phyloP scores from a whole-genome alignment of 148 eudicot species.

The Chenopodium quinoa region DNA sequence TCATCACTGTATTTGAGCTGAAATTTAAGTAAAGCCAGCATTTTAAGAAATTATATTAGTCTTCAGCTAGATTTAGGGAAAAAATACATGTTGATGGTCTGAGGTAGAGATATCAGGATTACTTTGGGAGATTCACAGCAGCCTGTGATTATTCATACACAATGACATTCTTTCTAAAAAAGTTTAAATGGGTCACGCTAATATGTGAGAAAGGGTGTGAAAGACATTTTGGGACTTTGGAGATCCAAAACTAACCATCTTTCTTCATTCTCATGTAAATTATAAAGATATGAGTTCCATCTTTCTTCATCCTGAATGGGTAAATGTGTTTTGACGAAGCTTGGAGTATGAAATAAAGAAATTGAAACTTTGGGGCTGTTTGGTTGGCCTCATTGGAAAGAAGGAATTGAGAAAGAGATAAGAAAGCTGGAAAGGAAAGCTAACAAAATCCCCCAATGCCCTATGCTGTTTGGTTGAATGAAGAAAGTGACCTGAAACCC shows the following conservation, averaged over 20 bases:
- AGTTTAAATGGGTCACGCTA: not conserved
- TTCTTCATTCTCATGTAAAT: not conserved
- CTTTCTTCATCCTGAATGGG: not conserved
- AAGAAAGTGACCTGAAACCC: too few relatives aligned
- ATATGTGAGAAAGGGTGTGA: not conserved
- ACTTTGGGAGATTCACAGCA: not conserved
- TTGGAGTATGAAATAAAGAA: not conserved
- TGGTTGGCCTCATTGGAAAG: too few relatives aligned
- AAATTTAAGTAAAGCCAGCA: not conserved
- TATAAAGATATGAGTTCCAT: not conserved
- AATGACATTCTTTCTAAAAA: not conserved
- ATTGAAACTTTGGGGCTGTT: too few relatives aligned
- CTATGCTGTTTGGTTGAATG: too few relatives aligned
- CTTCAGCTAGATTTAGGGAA: not conserved
- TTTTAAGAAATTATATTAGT: too few relatives aligned
- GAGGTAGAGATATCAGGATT: not conserved
- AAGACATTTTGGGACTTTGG: not conserved
- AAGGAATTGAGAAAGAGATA: too few relatives aligned
- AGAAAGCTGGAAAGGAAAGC: too few relatives aligned
- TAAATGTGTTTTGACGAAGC: not conserved
- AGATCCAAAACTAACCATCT: not conserved
- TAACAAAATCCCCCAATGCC: too few relatives aligned
- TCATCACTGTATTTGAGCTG: not conserved
- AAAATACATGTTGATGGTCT: not conserved
- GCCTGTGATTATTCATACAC: not conserved